These are phyloP conservation scores for Glarea lozoyensis DNA, from an alignment of 495 filamentous ascomycete species.

Conservation along the genomic window DNA sequence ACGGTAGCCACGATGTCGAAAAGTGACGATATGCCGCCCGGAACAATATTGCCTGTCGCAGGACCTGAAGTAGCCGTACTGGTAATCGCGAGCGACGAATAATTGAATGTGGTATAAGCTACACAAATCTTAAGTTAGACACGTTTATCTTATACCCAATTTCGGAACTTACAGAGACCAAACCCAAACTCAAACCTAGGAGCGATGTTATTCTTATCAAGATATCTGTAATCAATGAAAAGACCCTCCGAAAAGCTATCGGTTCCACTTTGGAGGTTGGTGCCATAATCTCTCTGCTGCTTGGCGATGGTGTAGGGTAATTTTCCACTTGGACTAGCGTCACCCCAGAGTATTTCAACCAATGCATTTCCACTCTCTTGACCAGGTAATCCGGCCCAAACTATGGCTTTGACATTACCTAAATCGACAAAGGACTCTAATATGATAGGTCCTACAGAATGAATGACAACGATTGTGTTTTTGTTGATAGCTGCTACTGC, in stretches of 20 bases:
- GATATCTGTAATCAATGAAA: conserved; percentile 87
- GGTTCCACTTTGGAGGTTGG: conserved; percentile 7
- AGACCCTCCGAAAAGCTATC: conserved; percentile 48
- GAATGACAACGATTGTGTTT: conserved; percentile 52
- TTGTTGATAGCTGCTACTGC: conserved; percentile 43
- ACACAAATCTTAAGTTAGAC: not conserved
- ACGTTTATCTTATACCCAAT: too few species aligned
- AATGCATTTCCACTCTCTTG: conserved; percentile 48
- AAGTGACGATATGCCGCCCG: conserved; percentile 51
- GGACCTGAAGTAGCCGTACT: conserved; percentile 40
- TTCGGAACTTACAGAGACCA: conserved; percentile 44
- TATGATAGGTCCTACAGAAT: conserved; percentile 56
- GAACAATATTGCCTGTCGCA: conserved; percentile 52
- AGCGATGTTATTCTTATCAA: conserved; percentile 49
- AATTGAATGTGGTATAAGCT: conserved; percentile 57
- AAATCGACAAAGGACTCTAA: conserved; percentile 47
- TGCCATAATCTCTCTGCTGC: conserved; percentile 48
- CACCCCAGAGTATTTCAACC: conserved; percentile 50
- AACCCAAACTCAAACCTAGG: conserved; percentile 91
- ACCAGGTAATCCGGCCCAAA: conserved; percentile 51
- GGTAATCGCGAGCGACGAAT: conserved; percentile 35
- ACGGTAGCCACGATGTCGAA: conserved; percentile 65
- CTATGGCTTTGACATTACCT: conserved; percentile 51
- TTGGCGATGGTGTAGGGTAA: conserved; percentile 63
- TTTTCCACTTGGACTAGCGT: conserved; percentile 48